Evolutionary conservation across 108 stramenopile species (phyloP).

Genomic region (Craspedostauros australis): DNA sequence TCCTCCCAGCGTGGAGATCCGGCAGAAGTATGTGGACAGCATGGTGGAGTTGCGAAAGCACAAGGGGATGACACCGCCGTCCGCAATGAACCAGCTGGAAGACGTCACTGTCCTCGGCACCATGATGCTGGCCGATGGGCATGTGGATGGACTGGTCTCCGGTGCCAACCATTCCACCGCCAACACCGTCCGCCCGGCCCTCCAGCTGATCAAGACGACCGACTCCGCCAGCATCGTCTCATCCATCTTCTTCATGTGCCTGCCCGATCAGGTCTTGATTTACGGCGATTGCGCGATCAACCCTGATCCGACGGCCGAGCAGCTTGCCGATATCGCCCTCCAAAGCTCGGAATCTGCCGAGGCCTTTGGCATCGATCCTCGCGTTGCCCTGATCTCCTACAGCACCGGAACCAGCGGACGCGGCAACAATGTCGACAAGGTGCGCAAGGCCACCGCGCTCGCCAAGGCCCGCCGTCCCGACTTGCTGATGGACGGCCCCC

Average conservation of each 20-base stretch:
- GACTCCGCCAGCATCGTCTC: slow-evolving; percentile 15
- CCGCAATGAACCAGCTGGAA: slow-evolving; percentile 18
- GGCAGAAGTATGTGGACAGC: slow-evolving; percentile 13
- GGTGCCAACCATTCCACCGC: slow-evolving; percentile 34
- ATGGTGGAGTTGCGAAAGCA: slow-evolving; percentile 25
- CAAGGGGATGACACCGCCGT: slow-evolving; percentile 20
- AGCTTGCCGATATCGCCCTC: slow-evolving; percentile 42
- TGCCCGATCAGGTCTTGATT: slow-evolving; percentile 22
- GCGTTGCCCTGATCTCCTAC: slow-evolving; percentile 37
- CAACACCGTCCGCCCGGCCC: slow-evolving; percentile 34
- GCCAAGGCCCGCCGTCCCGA: slow-evolving; percentile 25
- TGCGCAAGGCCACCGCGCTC: slow-evolving; percentile 23
- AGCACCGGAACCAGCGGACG: slow-evolving; percentile 23
- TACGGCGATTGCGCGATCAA: slow-evolving; percentile 47
- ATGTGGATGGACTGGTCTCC: slow-evolving; percentile 35
- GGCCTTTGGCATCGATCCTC: slow-evolving; percentile 33
- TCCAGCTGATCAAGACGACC: slow-evolving; percentile 32
- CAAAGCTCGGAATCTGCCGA: slow-evolving; percentile 21
- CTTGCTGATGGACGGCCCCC: slow-evolving; percentile 32
- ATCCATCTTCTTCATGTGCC: slow-evolving; percentile 39
- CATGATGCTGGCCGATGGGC: slow-evolving; percentile 26
- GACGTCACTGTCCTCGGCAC: slow-evolving; percentile 33
- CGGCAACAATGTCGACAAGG: slow-evolving; percentile 33
- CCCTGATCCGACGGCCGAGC: slow-evolving; percentile 29
- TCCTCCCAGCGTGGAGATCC: slow-evolving; percentile 8